Evolutionary conservation across 2,329 filamentous ascomycete species (phyloP).

Genomic region (Arthrinium phaeospermum): DNA sequence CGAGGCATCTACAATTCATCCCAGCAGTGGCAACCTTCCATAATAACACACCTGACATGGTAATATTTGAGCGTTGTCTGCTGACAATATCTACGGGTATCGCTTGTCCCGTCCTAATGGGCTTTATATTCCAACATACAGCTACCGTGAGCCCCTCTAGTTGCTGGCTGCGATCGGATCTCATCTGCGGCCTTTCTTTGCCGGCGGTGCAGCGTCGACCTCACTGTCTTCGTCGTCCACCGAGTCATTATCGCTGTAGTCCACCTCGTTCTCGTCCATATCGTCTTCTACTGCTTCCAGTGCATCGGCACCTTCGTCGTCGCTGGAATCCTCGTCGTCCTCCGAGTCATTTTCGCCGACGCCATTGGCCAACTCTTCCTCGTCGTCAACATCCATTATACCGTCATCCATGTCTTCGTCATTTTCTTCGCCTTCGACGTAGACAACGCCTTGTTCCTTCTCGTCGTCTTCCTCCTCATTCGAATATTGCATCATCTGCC

Average conservation of each 20-base stretch:
- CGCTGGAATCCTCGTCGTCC: slow-evolving; percentile 55
- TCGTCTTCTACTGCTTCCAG: slow-evolving; percentile 48
- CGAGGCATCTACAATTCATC: not conserved
- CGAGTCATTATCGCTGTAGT: slow-evolving; percentile 64
- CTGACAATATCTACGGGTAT: slow-evolving; percentile 23
- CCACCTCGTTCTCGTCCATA: slow-evolving; percentile 59
- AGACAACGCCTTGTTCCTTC: slow-evolving; percentile 78
- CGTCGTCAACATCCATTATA: slow-evolving; percentile 61
- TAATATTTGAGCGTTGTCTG: not conserved
- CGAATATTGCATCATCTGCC: slow-evolving; percentile 69
- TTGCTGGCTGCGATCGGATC: not conserved
- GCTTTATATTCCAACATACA: slow-evolving; percentile 22
- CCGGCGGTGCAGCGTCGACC: slow-evolving; percentile 53
- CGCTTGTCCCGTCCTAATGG: slow-evolving; percentile 19
- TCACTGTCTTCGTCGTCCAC: slow-evolving; percentile 63
- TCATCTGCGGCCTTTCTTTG: slow-evolving; percentile 39
- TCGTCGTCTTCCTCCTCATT: slow-evolving; percentile 62
- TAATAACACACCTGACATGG: not conserved
- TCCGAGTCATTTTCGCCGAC: slow-evolving; percentile 63
- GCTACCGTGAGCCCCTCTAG: not conserved
- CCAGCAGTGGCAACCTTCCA: not conserved
- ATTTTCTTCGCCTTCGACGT: slow-evolving; percentile 82
- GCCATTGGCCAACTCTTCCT: slow-evolving; percentile 62
- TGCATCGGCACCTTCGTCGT: slow-evolving; percentile 49
- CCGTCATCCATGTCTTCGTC: slow-evolving; percentile 50